Conservation (phyloP, 208 protist species). For the Naegleria gruberi region DNA sequence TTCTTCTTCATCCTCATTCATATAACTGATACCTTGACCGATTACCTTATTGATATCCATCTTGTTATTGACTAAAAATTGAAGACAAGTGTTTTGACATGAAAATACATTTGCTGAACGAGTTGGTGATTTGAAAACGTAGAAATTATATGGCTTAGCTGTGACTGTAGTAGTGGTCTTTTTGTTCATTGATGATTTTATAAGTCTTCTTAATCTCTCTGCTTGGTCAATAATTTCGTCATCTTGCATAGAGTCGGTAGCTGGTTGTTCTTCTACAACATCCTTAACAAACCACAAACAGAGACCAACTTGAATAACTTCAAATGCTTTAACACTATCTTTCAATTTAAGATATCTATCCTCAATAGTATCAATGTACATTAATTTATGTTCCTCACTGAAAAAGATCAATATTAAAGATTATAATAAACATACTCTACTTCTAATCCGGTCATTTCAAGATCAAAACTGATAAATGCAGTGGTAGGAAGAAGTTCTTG, state of each 20-base stretch:
- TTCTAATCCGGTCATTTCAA: constrained; percentile 12
- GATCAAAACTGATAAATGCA: background rate
- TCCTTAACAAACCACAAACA: background rate
- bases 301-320: constrained; percentile 3
- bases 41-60: constrained; percentile 22
- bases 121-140: background rate
- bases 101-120: background rate
- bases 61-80: constrained; percentile 6
- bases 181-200: background rate
- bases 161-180: background rate
- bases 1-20: background rate
- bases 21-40: background rate
- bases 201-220: background rate
- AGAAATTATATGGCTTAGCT: constrained; percentile 3
- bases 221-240: background rate
- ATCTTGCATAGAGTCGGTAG: background rate
- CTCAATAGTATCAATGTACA: background rate
- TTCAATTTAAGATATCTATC: constrained; percentile 6
- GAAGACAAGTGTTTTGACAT: background rate
- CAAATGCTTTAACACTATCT: background rate
- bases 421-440: background rate
- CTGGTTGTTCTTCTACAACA: background rate
- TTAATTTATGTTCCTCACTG: background rate
- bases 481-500: background rate
- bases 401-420: background rate